Percentiles rank a stretch among this genome's conserved stretches.
phyloP scores from a whole-genome alignment of 805 yeast species.

The Metschnikowia aberdeeniae region DNA sequence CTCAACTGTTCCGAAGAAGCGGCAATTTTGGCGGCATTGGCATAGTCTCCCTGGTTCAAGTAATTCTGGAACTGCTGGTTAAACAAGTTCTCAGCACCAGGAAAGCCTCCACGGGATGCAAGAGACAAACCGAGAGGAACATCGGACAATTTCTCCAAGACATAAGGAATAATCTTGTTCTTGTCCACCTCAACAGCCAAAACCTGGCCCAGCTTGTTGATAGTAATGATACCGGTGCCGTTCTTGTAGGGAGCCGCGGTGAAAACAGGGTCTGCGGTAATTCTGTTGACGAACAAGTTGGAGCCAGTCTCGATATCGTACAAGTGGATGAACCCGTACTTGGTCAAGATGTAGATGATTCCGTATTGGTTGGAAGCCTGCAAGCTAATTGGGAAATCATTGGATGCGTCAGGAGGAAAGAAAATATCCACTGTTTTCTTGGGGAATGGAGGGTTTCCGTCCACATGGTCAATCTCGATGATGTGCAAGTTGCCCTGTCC shows the following conservation, averaged over 20 bases:
- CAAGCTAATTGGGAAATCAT: conserved; percentile 93
- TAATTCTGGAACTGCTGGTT: conserved; percentile 86
- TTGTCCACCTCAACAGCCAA: conserved; percentile 85
- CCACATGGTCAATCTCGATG: conserved; percentile 93
- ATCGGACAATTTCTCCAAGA: conserved; percentile 79
- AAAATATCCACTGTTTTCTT: conserved; percentile 91
- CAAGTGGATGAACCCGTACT: conserved; percentile 93
- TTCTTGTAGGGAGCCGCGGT: conserved; percentile 73
- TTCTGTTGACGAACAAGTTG: conserved; percentile 91
- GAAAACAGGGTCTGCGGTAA: conserved; percentile 92
- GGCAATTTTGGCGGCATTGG: conserved; percentile 93
- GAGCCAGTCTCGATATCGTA: conserved; percentile 92
- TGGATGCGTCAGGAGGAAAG: conserved; percentile 94
- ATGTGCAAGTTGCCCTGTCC: conserved; percentile 75
- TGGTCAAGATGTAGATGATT: conserved; percentile 82
- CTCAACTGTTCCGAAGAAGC: conserved; percentile 91
- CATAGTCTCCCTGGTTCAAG: conserved; percentile 79
- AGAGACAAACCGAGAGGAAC: conserved; percentile 81
- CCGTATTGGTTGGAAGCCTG: conserved; percentile 86
- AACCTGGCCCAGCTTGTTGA: conserved; percentile 94
- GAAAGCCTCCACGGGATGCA: conserved; percentile 93
- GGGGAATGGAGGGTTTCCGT: conserved; percentile 74
- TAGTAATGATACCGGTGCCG: conserved; percentile 82
- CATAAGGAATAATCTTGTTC: conserved; percentile 82
- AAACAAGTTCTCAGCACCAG: conserved; percentile 94